Evolutionary conservation across 495 filamentous ascomycete genomes (phyloP), one percentile per base, ranked within the genome.

Genomic region (Penicillium robsamsonii): DNA sequence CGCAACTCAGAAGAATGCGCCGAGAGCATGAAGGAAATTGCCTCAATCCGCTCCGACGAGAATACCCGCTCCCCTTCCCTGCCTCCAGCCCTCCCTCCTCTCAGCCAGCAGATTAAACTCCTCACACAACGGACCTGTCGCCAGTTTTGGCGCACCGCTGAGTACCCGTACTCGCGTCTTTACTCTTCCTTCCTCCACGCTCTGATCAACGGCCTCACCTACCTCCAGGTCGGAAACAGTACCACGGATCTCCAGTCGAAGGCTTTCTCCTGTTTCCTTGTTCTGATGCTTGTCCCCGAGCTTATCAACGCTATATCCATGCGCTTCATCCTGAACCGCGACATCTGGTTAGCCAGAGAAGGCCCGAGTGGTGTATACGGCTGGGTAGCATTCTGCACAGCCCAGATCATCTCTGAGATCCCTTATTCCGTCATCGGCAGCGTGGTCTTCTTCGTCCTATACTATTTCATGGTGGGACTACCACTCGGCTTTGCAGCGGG

Each of bases 211-310:
- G 90, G 90, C 30, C 77, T 95, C 18, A 86, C 84, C 22, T 95
- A 84, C 63, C 78, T 91, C 24, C 77, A 87, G 31, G 81, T 92
- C 13, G 84, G 88, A 60, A 66, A 90, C 53, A 85, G 84, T 11
- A 76, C 83, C 6, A 73, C 83, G 1, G 84, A 83, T 15, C 75
- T 92, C 10, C 88, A 94, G 62, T 86, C 91, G 66, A 85, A 84
- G 57, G 82, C 93, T 45, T 95, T 94, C 68, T 82, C 89, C 56
- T 86, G 88, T 67, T 94, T 95, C 74, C 83, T 91, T 64, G 78
- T 87, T 53, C 86, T 87, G n/a, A 85, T 91, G 52, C 74, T 92
- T 4, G 86, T 88, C 0, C 86, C 88, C 5, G 78, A 90, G 18
- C 85, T 93, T 60, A 82, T 92, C 65, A 84, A 87, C 3, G 87